Conservation (phyloP, 306 rosid species). For the Castanea sativa region DNA sequence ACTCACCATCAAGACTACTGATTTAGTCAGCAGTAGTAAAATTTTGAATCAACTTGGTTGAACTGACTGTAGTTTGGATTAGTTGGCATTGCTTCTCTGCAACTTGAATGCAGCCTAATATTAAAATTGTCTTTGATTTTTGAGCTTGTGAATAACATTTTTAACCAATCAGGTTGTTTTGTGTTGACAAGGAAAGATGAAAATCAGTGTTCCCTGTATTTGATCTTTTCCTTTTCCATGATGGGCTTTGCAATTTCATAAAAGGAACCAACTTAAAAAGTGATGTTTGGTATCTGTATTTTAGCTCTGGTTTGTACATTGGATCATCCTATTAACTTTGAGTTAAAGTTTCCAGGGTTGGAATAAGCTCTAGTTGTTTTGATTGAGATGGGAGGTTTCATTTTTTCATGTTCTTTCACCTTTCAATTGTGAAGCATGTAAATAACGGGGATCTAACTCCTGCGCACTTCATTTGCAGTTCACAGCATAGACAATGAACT, state of each 20-base stretch:
- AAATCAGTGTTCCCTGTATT: background rate
- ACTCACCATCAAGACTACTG: background rate
- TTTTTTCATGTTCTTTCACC: background rate
- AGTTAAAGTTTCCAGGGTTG: background rate
- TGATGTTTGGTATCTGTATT: background rate
- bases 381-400: background rate
- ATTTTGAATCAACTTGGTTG: background rate
- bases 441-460: constrained; percentile 14
- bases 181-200: background rate
- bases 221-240: background rate
- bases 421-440: background rate
- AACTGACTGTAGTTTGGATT: constrained; percentile 1
- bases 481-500: constrained; percentile 79
- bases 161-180: background rate
- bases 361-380: background rate
- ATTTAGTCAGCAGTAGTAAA: background rate
- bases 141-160: background rate
- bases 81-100: background rate
- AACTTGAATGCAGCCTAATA: background rate
- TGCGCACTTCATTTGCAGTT: constrained; percentile 52
- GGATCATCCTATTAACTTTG: background rate
- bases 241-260: no score
- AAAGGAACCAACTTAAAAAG: background rate
- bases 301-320: background rate
- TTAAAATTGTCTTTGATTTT: background rate